phyloP scores from a whole-genome alignment of 768 basidiomycete species.

The Termitomyces sp. region DNA sequence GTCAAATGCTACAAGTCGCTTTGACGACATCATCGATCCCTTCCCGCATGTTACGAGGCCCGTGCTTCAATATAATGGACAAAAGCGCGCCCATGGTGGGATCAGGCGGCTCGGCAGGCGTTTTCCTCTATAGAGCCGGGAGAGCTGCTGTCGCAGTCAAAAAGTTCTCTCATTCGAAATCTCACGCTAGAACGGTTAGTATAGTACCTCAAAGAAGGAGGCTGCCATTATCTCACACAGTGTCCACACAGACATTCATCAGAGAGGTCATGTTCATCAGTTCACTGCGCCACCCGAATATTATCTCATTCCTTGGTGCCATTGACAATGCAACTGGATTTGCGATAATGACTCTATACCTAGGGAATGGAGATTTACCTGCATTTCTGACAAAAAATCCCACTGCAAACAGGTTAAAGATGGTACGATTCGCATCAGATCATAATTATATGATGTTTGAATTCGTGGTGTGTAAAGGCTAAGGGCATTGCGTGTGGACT shows the following conservation, averaged over 20 bases:
- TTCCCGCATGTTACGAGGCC: neutral
- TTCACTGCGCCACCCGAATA: neutral
- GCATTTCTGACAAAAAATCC: neutral
- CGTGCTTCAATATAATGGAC: too few species aligned
- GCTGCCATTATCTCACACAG: neutral
- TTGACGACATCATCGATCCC: neutral
- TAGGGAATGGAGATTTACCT: conserved; percentile 1
- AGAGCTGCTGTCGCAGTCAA: neutral
- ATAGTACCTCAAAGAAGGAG: too few species aligned
- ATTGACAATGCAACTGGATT: neutral
- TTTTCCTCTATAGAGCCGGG: neutral
- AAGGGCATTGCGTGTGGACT: conserved; percentile 2
- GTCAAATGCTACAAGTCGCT: neutral
- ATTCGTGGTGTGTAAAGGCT: neutral
- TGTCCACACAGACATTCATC: neutral
- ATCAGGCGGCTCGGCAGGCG: neutral
- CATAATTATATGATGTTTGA: neutral
- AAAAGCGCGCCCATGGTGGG: neutral
- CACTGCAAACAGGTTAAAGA: neutral
- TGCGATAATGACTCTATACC: neutral
- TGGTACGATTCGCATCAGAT: neutral
- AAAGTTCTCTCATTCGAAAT: neutral
- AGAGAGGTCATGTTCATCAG: conserved; percentile 5
- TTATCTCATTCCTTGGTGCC: neutral
- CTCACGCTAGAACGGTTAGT: neutral